phyloP scores from a whole-genome alignment of 169 alveolate genomes.

The Cryptosporidium parvum region DNA sequence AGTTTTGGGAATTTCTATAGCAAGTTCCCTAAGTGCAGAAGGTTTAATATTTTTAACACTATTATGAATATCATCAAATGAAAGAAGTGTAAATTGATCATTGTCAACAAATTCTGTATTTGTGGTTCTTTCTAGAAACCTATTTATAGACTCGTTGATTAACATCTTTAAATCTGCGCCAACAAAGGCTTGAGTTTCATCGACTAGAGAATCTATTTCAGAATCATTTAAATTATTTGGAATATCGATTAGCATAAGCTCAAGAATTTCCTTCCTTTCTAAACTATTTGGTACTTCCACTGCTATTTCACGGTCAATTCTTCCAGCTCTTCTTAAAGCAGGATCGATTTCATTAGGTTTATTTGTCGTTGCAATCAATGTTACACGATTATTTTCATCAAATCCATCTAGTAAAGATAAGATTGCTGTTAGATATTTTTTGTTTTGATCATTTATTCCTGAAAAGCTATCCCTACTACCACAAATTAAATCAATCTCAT shows the following conservation, averaged over 20 bases:
- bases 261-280: conserved; percentile 91
- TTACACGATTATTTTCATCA: conserved; percentile 79
- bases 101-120: background rate
- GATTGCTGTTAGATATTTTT: conserved; percentile 86
- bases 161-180: conserved; percentile 88
- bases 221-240: conserved; percentile 77
- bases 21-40: conserved; percentile 83
- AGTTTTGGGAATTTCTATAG: conserved; percentile 94
- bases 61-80: conserved; percentile 69
- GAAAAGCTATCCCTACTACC: conserved; percentile 86
- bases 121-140: conserved; percentile 1
- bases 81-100: background rate
- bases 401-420: conserved; percentile 90
- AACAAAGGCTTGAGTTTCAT: conserved; percentile 87
- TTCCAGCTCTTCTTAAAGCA: conserved; percentile 95
- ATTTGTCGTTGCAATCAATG: conserved; percentile 94
- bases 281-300: conserved; percentile 92
- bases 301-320: conserved; percentile 95
- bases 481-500: conserved; percentile 93
- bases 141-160: conserved; percentile 80
- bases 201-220: conserved; percentile 79
- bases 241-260: conserved; percentile 78
- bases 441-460: conserved; percentile 83
- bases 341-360: conserved; percentile 90
- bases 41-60: conserved; percentile 75